phyloP scores from a whole-genome alignment of 2,329 filamentous ascomycete species.

The Fusarium dimerum region DNA sequence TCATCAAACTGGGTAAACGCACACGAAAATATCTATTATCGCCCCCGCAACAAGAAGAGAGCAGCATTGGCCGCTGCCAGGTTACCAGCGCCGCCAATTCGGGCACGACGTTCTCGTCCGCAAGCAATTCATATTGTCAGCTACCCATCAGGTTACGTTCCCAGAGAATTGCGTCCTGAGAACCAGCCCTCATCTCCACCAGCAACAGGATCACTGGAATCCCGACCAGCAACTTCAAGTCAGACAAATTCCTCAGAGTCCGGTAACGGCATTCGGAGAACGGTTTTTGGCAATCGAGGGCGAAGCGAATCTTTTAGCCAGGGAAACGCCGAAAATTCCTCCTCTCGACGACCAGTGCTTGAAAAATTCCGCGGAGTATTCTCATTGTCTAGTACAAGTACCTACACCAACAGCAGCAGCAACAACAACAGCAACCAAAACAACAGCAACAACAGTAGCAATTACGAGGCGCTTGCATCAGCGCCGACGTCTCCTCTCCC shows the following conservation, averaged over 20 bases:
- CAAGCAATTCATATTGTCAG: constrained; percentile 46
- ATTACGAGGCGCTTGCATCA: not conserved
- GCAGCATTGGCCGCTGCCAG: constrained; percentile 16
- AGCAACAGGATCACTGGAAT: constrained; percentile 1
- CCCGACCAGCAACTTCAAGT: constrained; percentile 21
- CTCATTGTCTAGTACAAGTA: constrained; percentile 1
- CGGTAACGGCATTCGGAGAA: not conserved
- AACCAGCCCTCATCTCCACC: constrained; percentile 19
- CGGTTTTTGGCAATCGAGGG: constrained; percentile 8
- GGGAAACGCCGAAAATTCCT: not conserved
- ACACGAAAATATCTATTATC: constrained; percentile 30
- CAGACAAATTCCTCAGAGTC: constrained; percentile 9
- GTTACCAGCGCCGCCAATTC: constrained; percentile 42
- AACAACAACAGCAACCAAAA: not conserved
- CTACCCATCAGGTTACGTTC: constrained; percentile 45
- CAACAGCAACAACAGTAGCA: not conserved
- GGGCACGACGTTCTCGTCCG: constrained; percentile 40
- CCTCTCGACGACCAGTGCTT: not conserved
- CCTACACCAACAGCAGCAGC: not conserved
- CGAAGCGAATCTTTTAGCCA: not conserved
- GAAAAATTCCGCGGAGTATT: constrained; percentile 19
- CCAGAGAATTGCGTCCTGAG: constrained; percentile 42
- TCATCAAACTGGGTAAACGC: constrained; percentile 27
- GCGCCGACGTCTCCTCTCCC: not conserved
- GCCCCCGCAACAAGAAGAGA: constrained; percentile 26